These are phyloP conservation scores for Setomelanomma holmii DNA, from an alignment of 2,329 filamentous ascomycete genomes.

Conservation along the genomic window DNA sequence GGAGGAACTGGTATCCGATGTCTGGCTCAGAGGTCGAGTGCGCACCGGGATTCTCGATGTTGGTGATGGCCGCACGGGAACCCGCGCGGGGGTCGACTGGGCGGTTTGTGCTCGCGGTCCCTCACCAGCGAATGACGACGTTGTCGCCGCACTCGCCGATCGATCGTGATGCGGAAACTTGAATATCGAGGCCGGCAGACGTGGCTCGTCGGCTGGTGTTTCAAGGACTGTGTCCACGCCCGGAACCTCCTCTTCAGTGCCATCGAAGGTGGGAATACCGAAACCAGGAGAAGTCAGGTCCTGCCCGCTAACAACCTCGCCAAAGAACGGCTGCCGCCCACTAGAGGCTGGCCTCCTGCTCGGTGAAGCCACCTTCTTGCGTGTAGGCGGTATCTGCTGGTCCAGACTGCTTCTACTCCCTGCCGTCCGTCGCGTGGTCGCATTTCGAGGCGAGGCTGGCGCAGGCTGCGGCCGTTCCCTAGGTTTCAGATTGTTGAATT, in stretches of 20 bases:
- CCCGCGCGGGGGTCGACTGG: constrained; percentile 6
- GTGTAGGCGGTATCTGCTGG: constrained; percentile 30
- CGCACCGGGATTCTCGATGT: constrained; percentile 45
- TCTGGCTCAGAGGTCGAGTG: constrained; percentile 38
- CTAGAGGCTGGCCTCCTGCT: constrained; percentile 29
- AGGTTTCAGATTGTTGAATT: constrained; percentile 46
- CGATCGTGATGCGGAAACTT: constrained; percentile 25
- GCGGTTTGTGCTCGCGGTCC: constrained; percentile 9
- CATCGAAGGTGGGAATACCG: constrained; percentile 39
- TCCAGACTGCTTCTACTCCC: constrained; percentile 35
- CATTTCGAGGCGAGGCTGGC: constrained; percentile 33
- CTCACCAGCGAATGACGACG: constrained; percentile 19
- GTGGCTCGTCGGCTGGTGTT: constrained; percentile 13
- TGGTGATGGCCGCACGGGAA: constrained; percentile 31
- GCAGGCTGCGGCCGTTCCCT: constrained; percentile 46
- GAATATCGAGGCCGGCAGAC: constrained; percentile 22
- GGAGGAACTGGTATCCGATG: constrained; percentile 46
- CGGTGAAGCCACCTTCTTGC: constrained; percentile 33
- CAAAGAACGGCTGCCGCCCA: constrained; percentile 44
- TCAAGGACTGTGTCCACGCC: constrained; percentile 15
- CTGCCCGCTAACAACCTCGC: constrained; percentile 44
- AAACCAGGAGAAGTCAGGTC: constrained; percentile 40
- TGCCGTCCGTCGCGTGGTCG: constrained; percentile 29
- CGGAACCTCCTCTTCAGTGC: constrained; percentile 16
- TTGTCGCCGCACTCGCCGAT: constrained; percentile 26